These are phyloP conservation scores for Dalbergia cultrata DNA, from an alignment of 306 rosid species.

Conservation along the genomic window DNA sequence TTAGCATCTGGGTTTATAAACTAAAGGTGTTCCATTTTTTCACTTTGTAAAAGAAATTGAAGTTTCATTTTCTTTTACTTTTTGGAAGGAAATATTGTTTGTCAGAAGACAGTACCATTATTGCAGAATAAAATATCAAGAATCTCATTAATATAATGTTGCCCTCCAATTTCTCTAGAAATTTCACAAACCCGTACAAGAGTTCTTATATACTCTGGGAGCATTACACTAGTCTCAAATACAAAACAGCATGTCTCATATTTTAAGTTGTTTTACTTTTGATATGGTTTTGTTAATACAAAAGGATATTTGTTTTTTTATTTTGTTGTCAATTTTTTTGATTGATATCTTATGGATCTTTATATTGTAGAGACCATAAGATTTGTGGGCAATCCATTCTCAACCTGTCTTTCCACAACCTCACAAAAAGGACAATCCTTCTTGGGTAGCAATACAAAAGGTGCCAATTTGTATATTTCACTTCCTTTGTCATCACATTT, in stretches of 20 bases:
- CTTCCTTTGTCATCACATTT: constrained; percentile 29
- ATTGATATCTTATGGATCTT: constrained; percentile 39
- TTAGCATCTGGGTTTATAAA: constrained; percentile 43
- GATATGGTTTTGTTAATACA: constrained; percentile 12
- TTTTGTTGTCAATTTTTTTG: not conserved
- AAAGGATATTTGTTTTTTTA: constrained; percentile 18
- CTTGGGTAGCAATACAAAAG: constrained; percentile 92
- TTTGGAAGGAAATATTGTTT: not conserved
- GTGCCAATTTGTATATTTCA: constrained; percentile 53
- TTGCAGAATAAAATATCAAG: not conserved
- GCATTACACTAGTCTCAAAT: not conserved
- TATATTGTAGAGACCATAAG: constrained; percentile 79
- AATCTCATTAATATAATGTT: constrained; percentile 12
- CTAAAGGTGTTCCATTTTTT: not conserved
- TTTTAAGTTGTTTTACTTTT: constrained; percentile 9
- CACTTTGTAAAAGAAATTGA: not conserved
- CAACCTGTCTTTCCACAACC: constrained; percentile 82
- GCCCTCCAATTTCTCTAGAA: not conserved
- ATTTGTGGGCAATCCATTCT: constrained; percentile 94
- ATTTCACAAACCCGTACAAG: not conserved
- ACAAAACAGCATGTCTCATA: not conserved
- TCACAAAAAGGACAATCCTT: constrained; percentile 78
- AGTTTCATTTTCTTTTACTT: not conserved
- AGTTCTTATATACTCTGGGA: not conserved
- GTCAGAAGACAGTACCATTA: not conserved